Conservation (phyloP, 2,329 filamentous ascomycete genomes). For the Neofusicoccum laricinum region DNA sequence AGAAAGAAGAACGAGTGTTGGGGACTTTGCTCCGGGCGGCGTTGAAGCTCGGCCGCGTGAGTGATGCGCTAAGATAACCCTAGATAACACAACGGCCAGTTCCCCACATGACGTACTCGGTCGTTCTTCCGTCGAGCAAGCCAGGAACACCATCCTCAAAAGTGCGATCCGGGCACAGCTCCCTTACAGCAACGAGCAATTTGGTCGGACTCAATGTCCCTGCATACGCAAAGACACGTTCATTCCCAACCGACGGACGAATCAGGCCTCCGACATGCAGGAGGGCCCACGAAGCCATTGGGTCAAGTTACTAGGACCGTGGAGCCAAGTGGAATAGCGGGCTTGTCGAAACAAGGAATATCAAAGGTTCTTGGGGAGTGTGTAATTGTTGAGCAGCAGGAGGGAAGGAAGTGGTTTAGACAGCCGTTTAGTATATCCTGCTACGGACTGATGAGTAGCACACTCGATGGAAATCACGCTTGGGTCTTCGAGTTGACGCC, state of each 20-base stretch:
- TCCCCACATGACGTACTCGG: background rate
- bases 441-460: too few species aligned
- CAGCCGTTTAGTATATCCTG: too few species aligned
- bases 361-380: background rate
- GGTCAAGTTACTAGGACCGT: constrained; percentile 33
- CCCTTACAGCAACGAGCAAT: constrained; percentile 16
- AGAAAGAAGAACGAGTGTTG: background rate
- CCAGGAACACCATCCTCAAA: background rate
- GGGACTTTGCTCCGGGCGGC: too few species aligned
- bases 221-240: constrained; percentile 21
- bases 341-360: background rate
- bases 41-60: background rate
- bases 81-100: background rate
- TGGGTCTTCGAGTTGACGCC: too few species aligned
- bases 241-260: constrained; percentile 15
- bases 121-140: background rate
- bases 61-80: constrained; percentile 2
- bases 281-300: constrained; percentile 33
- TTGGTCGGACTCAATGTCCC: constrained; percentile 16
- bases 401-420: background rate
- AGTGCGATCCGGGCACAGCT: background rate
- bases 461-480: too few species aligned
- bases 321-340: constrained; percentile 22
- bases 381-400: background rate
- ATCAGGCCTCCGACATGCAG: constrained; percentile 22